Evolutionary conservation across 805 yeast genomes (phyloP), one percentile per base, ranked within the genome.

Genomic region (Cyberlindnera veronae): DNA sequence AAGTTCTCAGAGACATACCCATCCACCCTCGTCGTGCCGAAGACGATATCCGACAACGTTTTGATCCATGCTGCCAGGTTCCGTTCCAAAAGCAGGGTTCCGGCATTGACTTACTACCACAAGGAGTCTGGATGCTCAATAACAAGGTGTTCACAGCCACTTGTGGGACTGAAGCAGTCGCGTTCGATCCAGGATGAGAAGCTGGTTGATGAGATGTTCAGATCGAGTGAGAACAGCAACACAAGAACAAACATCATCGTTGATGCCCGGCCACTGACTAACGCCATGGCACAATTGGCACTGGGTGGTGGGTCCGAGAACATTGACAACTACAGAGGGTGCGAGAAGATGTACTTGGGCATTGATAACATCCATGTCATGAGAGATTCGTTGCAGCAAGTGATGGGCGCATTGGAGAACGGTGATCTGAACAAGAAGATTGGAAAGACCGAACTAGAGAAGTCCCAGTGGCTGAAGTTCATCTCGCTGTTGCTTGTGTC

Each of bases 291-390:
- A 0, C 98, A 93, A 54, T 86, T 87, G 33, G 98, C 98, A 0
- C 64, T 93, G 13, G 99, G 99, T 11, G 99, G 97, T n/a, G 99
- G 99, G 1, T 84, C 96, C 0, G 99, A 93, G 58, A 83, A 77
- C 49, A 85, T 89, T 72, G 97, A 91, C 42, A 78, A 88, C 56
- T 91, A 93, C 63, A 73, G 79, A 36, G 72, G 71, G 23, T 74
- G 72, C 14, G 82, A 83, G 21, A 82, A 88, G 57, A 71, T 85
- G 15, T 93, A 86, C 54, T 69, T 93, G 46, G 95, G 95, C 28
- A 88, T 93, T 32, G 99, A 93, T 56, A 93, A 93, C 59, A 88
- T 93, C 47, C 99, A 93, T 62, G 95, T 86, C 3, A 88, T 93
- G 87, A 72, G 96, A 46, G 97, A 90, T 46, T 81, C 95, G 7